These are phyloP conservation scores for Aspergillus pseudoglaucus DNA, from an alignment of 2,329 filamentous ascomycete species.

Conservation along the genomic window DNA sequence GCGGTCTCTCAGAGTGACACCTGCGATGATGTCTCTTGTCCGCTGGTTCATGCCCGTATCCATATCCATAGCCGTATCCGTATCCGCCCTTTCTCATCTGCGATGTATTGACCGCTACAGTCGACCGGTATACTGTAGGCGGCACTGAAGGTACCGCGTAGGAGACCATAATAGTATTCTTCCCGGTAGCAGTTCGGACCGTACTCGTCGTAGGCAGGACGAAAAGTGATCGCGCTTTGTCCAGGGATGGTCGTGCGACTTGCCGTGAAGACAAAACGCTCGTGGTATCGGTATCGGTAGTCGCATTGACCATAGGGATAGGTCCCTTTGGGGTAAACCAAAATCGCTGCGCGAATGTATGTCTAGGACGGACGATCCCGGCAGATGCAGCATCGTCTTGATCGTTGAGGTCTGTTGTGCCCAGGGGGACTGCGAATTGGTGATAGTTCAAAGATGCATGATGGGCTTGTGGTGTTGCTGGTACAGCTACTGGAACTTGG, in stretches of 20 bases:
- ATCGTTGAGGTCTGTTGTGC: slow-evolving; percentile 17
- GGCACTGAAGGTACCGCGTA: slow-evolving; percentile 14
- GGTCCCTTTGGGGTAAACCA: slow-evolving; percentile 15
- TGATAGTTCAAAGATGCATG: not conserved
- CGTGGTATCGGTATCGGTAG: not conserved
- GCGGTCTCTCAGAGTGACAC: slow-evolving; percentile 34
- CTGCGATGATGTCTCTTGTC: slow-evolving; percentile 25
- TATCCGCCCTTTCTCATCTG: not conserved
- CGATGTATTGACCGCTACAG: slow-evolving; percentile 2
- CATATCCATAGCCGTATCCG: not conserved
- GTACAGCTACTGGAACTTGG: slow-evolving; percentile 10
- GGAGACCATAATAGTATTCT: slow-evolving; percentile 13
- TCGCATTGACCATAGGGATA: not conserved
- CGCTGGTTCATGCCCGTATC: slow-evolving; percentile 3
- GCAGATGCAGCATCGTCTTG: slow-evolving; percentile 26
- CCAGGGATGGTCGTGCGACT: slow-evolving; percentile 25
- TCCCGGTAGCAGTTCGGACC: not conserved
- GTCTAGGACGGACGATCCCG: slow-evolving; percentile 23
- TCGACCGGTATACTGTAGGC: slow-evolving; percentile 1
- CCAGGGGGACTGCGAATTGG: slow-evolving; percentile 13
- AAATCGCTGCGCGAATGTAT: slow-evolving; percentile 14
- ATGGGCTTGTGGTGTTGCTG: slow-evolving; percentile 2
- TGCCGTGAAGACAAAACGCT: slow-evolving; percentile 18
- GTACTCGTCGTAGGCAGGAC: slow-evolving; percentile 20
- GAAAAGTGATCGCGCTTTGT: slow-evolving; percentile 26